phyloP scores from a whole-genome alignment of 345 rosid genomes.

The Brassica napus region DNA sequence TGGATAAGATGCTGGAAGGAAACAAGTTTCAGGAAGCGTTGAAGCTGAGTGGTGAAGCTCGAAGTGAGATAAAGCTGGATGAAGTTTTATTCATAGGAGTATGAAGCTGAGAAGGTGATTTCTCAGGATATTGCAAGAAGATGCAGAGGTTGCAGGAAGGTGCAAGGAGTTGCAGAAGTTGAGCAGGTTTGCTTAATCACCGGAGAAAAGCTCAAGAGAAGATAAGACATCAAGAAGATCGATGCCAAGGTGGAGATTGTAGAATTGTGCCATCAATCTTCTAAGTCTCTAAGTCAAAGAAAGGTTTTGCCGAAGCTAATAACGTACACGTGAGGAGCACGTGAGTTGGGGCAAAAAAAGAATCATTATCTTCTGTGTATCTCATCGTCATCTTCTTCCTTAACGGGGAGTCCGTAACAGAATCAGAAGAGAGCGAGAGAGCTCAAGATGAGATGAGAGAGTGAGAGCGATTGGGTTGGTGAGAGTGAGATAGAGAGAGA shows the following conservation, averaged over 20 bases:
- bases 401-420: background rate
- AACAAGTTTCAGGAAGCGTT: background rate
- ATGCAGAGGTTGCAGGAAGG: background rate
- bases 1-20: background rate
- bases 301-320: no score
- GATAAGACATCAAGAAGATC: background rate
- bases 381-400: no score
- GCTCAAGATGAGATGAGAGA: background rate
- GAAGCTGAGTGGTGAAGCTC: background rate
- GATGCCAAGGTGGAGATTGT: background rate
- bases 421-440: background rate
- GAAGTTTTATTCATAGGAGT: no score
- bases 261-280: no score
- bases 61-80: background rate
- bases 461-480: background rate
- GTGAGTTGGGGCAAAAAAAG: no score
- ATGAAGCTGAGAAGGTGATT: no score
- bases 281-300: no score
- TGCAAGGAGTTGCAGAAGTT: no score
- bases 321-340: no score
- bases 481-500: background rate
- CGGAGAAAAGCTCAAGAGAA: background rate
- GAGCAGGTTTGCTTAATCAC: background rate
- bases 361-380: no score
- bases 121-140: no score